A percentile compares a stretch with the other conserved stretches of the same genome.
phyloP scores from a whole-genome alignment of 352 stramenopile species.

The Globisporangium perplexum region DNA sequence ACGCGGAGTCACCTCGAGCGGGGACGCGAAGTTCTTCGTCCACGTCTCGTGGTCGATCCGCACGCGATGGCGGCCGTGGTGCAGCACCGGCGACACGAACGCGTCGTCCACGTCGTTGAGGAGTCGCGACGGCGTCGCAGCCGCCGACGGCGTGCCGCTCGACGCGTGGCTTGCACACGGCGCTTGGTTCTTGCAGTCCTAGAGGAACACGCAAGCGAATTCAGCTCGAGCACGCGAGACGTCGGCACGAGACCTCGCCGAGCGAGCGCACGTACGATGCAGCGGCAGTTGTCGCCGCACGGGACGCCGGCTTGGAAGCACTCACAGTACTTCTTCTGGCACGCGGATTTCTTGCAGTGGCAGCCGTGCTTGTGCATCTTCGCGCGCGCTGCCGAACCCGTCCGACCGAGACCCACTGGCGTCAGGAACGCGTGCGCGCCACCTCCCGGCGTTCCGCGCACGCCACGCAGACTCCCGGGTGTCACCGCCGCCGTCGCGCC shows the following conservation, averaged over 20 bases:
- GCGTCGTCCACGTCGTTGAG: constrained; percentile 34
- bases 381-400: constrained; percentile 9
- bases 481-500: constrained; percentile 26
- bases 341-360: constrained; percentile 95
- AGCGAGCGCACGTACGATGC: constrained; percentile 51
- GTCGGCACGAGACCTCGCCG: neutral
- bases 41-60: constrained; percentile 65
- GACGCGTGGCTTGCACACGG: constrained; percentile 34
- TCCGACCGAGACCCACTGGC: constrained; percentile 5
- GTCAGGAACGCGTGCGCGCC: constrained; percentile 16
- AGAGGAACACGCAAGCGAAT: neutral
- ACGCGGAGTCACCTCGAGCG: constrained; percentile 49
- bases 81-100: constrained; percentile 59
- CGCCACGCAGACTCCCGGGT: neutral
- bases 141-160: constrained; percentile 15
- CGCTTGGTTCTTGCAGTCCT: constrained; percentile 82
- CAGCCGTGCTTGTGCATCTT: constrained; percentile 94
- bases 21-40: constrained; percentile 63
- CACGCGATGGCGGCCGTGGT: constrained; percentile 46
- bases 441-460: neutral
- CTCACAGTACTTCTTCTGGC: constrained; percentile 98
- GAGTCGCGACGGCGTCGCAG: constrained; percentile 17
- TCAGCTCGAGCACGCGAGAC: neutral
- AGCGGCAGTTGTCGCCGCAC: constrained; percentile 88
- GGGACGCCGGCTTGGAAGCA: constrained; percentile 91